Evolutionary conservation across 495 filamentous ascomycete species (phyloP).

Genomic region (Tetracladium setigerum): DNA sequence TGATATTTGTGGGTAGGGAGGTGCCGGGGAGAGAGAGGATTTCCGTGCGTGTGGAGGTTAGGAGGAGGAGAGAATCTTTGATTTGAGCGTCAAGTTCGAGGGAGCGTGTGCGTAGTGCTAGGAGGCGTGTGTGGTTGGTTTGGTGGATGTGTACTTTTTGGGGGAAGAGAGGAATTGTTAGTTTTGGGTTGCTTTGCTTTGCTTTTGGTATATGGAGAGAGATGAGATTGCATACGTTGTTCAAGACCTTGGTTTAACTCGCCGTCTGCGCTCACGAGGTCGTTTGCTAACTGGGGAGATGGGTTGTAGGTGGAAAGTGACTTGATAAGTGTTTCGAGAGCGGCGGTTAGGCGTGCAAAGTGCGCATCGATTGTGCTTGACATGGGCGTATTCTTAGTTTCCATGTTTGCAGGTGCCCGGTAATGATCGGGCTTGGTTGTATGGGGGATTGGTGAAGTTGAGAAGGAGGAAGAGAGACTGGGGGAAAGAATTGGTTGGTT

Average conservation of each 20-base stretch:
- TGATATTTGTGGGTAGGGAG: conserved; percentile 28
- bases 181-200: neutral
- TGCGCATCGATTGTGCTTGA: conserved; percentile 48
- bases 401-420: neutral
- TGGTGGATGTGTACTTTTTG: conserved; percentile 58
- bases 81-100: conserved; percentile 52
- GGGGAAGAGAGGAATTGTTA: conserved; percentile 1
- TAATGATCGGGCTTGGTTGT: neutral
- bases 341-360: conserved; percentile 62
- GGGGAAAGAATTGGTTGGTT: neutral
- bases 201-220: neutral
- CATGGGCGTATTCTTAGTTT: conserved; percentile 31
- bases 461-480: neutral
- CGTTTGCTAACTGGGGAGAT: conserved; percentile 49
- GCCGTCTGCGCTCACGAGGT: conserved; percentile 60
- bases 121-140: conserved; percentile 54
- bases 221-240: conserved; percentile 33
- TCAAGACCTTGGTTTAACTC: conserved; percentile 52
- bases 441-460: neutral
- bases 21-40: conserved; percentile 51
- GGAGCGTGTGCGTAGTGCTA: conserved; percentile 52
- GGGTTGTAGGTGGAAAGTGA: conserved; percentile 76
- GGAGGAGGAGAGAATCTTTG: conserved; percentile 46
- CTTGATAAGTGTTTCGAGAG: conserved; percentile 58
- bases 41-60: conserved; percentile 61